These are phyloP conservation scores for Pleurotus ostreatus DNA, from an alignment of 768 basidiomycete genomes.

Conservation along the genomic window DNA sequence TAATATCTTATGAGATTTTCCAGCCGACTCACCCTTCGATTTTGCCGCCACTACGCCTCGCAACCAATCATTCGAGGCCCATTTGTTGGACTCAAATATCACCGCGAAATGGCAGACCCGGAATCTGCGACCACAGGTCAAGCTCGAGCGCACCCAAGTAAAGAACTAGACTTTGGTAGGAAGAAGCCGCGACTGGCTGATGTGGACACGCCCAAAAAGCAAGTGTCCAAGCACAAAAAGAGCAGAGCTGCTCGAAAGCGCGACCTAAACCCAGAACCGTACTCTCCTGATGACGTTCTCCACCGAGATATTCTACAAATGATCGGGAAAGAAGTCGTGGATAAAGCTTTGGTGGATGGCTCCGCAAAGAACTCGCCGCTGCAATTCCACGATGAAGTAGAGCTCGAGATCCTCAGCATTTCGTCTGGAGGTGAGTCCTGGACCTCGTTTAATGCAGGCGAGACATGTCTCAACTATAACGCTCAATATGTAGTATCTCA, in stretches of 20 bases:
- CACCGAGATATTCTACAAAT: conserved; percentile 66
- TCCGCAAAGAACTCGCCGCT: conserved; percentile 60
- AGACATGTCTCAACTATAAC: conserved; percentile 3
- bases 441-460: background rate
- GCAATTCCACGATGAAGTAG: conserved; percentile 54
- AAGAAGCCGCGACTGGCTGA: conserved; percentile 25
- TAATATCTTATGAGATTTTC: background rate
- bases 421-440: conserved; percentile 53
- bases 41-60: background rate
- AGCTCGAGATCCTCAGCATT: conserved; percentile 60
- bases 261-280: conserved; percentile 46
- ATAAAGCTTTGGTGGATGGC: conserved; percentile 42
- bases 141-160: conserved; percentile 11
- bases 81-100: background rate
- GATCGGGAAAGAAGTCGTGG: conserved; percentile 57
- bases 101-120: conserved; percentile 5
- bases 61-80: background rate
- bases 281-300: conserved; percentile 71
- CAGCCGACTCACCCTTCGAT: background rate
- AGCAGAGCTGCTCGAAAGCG: background rate
- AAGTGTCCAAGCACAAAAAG: background rate
- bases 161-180: conserved; percentile 18
- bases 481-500: conserved; percentile 20
- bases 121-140: conserved; percentile 17
- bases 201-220: background rate